Evolutionary conservation across 2,329 filamentous ascomycete genomes (phyloP).

Genomic region (Pseudopithomyces chartarum): DNA sequence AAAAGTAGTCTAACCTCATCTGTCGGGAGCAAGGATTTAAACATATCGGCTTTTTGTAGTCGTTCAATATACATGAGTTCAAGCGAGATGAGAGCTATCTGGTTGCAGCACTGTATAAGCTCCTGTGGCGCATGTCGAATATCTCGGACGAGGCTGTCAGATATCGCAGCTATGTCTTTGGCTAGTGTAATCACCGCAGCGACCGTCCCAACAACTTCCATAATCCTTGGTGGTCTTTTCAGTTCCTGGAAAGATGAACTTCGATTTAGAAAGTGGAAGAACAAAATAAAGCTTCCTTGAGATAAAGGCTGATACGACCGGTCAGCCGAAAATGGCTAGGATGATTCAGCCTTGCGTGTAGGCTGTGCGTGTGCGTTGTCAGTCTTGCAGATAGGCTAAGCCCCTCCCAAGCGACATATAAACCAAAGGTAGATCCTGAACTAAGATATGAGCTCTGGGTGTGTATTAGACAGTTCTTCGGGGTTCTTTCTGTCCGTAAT

Average conservation of each 20-base stretch:
- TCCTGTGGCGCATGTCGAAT: conserved; percentile 4
- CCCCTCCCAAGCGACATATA: too few species aligned
- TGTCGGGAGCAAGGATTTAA: not conserved
- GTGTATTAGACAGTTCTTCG: too few species aligned
- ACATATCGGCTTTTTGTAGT: not conserved
- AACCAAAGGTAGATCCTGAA: too few species aligned
- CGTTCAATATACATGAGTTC: not conserved
- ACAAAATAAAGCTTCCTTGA: not conserved
- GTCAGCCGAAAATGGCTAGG: too few species aligned
- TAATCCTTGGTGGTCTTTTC: not conserved
- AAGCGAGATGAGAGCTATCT: not conserved
- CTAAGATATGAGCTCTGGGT: too few species aligned
- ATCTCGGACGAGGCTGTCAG: not conserved
- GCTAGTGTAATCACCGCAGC: conserved; percentile 9
- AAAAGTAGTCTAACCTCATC: not conserved
- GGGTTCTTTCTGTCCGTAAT: too few species aligned
- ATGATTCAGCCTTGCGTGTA: too few species aligned
- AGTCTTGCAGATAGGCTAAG: too few species aligned
- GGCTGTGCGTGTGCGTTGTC: too few species aligned
- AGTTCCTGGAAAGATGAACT: too few species aligned
- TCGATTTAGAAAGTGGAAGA: not conserved
- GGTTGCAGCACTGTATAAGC: not conserved
- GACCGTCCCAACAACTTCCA: not conserved
- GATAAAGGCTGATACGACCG: too few species aligned
- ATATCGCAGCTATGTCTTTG: conserved; percentile 5